A percentile compares a stretch with the other conserved stretches of the same genome.
Evolutionary conservation across 805 yeast species (phyloP).

Genomic region (Sugiyamaella lignohabitans): DNA sequence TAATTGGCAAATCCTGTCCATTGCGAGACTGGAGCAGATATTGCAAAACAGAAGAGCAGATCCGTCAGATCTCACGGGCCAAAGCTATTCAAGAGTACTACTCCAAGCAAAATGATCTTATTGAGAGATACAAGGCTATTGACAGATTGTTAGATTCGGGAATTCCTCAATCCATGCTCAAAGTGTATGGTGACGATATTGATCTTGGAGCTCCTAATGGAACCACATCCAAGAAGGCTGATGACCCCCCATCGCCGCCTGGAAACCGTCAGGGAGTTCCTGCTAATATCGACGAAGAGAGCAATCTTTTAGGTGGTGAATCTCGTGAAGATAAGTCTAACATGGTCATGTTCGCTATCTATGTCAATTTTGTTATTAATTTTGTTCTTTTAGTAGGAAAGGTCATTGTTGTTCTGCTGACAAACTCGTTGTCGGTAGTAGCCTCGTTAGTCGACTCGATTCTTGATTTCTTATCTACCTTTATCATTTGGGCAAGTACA

Average conservation of each 20-base stretch:
- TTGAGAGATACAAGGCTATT: conserved; percentile 50
- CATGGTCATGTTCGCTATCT: conserved; percentile 53
- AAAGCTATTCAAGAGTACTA: conserved; percentile 41
- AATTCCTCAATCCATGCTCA: conserved; percentile 56
- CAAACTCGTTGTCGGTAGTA: conserved; percentile 65
- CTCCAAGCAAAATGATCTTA: conserved; percentile 51
- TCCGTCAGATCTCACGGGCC: conserved; percentile 22
- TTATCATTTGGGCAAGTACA: conserved; percentile 62
- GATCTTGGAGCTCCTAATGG: conserved; percentile 3
- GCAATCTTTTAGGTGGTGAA: conserved; percentile 47
- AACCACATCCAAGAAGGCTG: background rate
- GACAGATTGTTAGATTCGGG: conserved; percentile 68
- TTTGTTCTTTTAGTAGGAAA: conserved; percentile 52
- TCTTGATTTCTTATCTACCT: conserved; percentile 66
- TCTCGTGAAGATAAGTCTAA: conserved; percentile 39
- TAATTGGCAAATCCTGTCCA: conserved; percentile 42
- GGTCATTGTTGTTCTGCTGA: conserved; percentile 50
- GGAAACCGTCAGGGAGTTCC: conserved; percentile 39
- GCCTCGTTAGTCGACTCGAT: conserved; percentile 76
- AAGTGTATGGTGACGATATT: conserved; percentile 46
- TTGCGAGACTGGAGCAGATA: conserved; percentile 37
- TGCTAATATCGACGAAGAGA: conserved; percentile 53
- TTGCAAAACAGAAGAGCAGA: conserved; percentile 23
- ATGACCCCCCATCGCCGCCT: background rate
- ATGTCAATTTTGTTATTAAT: conserved; percentile 57